Evolutionary conservation across 1,139 yeast species (phyloP), one percentile per base, ranked within the genome.

Genomic region (Ogataea hybrid): DNA sequence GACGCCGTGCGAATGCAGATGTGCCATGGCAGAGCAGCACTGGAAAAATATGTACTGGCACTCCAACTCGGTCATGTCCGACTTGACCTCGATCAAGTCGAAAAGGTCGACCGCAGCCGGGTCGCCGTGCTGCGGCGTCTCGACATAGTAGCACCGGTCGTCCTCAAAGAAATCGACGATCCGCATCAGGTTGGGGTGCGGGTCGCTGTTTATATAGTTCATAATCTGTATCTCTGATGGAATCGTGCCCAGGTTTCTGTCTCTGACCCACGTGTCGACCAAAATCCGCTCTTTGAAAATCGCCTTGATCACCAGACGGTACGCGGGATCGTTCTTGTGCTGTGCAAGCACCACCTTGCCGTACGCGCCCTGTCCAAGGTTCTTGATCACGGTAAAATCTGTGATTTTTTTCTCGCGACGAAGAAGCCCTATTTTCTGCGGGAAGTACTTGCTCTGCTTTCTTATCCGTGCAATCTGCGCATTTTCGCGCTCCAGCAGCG

Each of bases 201-300:
- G 92, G 48, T 79, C 78, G 40, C 73, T 69, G 56, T 80, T 81
- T 47, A 92, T 68, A 16, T 81, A 81, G 22, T 92, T 82, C 88
- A 92, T 82, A 36, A 92, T 84, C 61, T 89, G 95, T 54, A 92
- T 92, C 62, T 92, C 98, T 14, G 92, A 81, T 0, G 98, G 97
- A 25, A 92, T 85, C 0, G 96, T 90, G 4, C 98, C 98, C 32
- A 90, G 68, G 49, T 77, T 77, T 17, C 96, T 75, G 62, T 92
- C 97, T 43, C 97, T 71, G 2, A 89, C 95, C 98, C 98, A 92
- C 0, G 97, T 88, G 62, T 92, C 98, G 7, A 92, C 97, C 57
- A 92, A 69, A 53, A 92, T 92, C 42, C 96, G 77, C 53, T 89
- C 96, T 58, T 92, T 92, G 58, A 87, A 86, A 36, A 92, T 92